A percentile compares a stretch with the other conserved stretches of the same genome.
phyloP scores from a whole-genome alignment of 2,329 filamentous ascomycete genomes.

The Pseudomassariella vexata region DNA sequence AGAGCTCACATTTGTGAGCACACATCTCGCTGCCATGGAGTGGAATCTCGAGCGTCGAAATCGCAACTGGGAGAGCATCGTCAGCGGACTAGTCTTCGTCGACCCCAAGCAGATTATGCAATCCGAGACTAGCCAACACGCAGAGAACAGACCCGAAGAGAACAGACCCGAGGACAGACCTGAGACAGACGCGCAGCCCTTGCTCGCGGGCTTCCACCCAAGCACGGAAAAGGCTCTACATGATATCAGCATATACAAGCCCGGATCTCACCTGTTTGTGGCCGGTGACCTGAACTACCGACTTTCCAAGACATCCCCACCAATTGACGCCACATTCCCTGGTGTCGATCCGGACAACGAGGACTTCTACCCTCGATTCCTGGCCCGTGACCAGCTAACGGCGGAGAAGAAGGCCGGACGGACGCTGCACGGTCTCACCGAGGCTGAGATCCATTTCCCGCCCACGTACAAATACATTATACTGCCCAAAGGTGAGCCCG shows the following conservation, averaged over 20 bases:
- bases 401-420: slow-evolving; percentile 62
- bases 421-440: slow-evolving; percentile 72
- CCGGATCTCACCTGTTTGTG: slow-evolving; percentile 73
- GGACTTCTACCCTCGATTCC: slow-evolving; percentile 60
- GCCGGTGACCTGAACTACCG: slow-evolving; percentile 95
- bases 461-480: slow-evolving; percentile 89
- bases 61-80: slow-evolving; percentile 81
- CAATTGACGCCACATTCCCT: slow-evolving; percentile 56
- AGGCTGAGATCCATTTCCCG: slow-evolving; percentile 71
- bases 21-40: slow-evolving; percentile 87
- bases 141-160: slow-evolving; percentile 8
- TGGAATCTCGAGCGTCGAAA: slow-evolving; percentile 70
- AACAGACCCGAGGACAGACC: too few relatives aligned
- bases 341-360: slow-evolving; percentile 48
- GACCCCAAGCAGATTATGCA: slow-evolving; percentile 37
- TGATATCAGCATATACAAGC: slow-evolving; percentile 65
- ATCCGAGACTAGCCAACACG: neutral
- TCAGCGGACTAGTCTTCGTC: slow-evolving; percentile 72
- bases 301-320: slow-evolving; percentile 63
- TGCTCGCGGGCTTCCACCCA: slow-evolving; percentile 17
- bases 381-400: slow-evolving; percentile 73
- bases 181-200: slow-evolving; percentile 15
- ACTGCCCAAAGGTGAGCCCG: slow-evolving; percentile 24
- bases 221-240: slow-evolving; percentile 37
- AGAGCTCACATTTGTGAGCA: slow-evolving; percentile 78